These are phyloP conservation scores for Primulina huaijiensis DNA, from an alignment of 257 asterid species.

Conservation along the genomic window DNA sequence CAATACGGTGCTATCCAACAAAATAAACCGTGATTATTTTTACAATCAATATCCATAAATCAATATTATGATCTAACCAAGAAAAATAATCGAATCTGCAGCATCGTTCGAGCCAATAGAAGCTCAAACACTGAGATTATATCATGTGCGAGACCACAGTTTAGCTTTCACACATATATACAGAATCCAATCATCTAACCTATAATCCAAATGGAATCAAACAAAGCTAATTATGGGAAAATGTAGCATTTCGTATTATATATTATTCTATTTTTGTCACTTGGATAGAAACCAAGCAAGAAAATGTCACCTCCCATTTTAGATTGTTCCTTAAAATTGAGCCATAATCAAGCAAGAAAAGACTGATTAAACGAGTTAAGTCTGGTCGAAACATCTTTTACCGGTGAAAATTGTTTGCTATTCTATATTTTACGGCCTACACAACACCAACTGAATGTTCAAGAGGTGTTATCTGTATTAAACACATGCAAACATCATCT, in stretches of 20 bases:
- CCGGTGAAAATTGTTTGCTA: no score
- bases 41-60: no score
- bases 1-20: no score
- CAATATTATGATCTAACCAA: neutral
- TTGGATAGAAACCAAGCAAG: neutral
- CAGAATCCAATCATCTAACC: neutral
- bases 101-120: neutral
- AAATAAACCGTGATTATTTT: no score
- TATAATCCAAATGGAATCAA: neutral
- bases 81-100: neutral
- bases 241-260: neutral
- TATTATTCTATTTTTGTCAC: neutral
- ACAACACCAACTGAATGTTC: neutral
- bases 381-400: neutral
- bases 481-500: neutral
- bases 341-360: neutral
- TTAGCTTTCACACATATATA: neutral
- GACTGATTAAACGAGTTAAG: neutral
- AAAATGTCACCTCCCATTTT: neutral
- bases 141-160: neutral
- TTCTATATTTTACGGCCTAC: neutral
- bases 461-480: neutral
- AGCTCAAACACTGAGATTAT: neutral
- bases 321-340: neutral
- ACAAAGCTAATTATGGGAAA: neutral